A percentile compares a stretch with the other conserved stretches of the same genome.
Evolutionary conservation across 805 yeast species (phyloP).

Genomic region (Candida rishiriensis): DNA sequence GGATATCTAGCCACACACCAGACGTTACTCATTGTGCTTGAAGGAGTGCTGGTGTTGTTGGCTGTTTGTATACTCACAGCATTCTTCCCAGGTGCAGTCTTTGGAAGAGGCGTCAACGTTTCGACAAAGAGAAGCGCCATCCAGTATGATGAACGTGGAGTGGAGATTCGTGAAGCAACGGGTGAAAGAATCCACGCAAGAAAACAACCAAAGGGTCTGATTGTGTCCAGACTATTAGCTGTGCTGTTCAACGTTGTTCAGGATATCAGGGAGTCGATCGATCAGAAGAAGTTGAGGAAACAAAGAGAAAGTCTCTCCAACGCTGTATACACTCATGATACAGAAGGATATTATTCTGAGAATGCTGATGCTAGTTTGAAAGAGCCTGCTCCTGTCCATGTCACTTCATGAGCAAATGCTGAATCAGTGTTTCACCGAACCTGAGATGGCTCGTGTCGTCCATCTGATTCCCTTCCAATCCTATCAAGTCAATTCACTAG

Average conservation of each 20-base stretch:
- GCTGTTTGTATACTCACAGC: constrained; percentile 44
- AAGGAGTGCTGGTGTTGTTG: constrained; percentile 55
- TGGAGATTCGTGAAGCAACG: not conserved
- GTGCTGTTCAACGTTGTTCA: not conserved
- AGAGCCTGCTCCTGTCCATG: too few species aligned
- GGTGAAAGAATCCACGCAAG: not conserved
- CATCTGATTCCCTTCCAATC: too few species aligned
- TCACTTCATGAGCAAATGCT: too few species aligned
- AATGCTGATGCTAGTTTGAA: too few species aligned
- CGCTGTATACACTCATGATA: too few species aligned
- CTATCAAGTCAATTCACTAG: too few species aligned
- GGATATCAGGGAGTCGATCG: not conserved
- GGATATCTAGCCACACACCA: constrained; percentile 63
- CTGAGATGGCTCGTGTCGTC: too few species aligned
- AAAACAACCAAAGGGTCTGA: constrained; percentile 1
- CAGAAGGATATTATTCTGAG: too few species aligned
- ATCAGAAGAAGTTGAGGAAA: not conserved
- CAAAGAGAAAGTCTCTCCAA: too few species aligned
- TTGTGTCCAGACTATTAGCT: not conserved
- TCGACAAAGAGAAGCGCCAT: not conserved
- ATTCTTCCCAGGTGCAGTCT: constrained; percentile 61
- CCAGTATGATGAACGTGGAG: not conserved
- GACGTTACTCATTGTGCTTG: constrained; percentile 52
- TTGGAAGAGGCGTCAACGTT: constrained; percentile 26
- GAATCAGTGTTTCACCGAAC: too few species aligned